Evolutionary conservation across 2,329 filamentous ascomycete species (phyloP).

Genomic region (Diaporthe batatas): DNA sequence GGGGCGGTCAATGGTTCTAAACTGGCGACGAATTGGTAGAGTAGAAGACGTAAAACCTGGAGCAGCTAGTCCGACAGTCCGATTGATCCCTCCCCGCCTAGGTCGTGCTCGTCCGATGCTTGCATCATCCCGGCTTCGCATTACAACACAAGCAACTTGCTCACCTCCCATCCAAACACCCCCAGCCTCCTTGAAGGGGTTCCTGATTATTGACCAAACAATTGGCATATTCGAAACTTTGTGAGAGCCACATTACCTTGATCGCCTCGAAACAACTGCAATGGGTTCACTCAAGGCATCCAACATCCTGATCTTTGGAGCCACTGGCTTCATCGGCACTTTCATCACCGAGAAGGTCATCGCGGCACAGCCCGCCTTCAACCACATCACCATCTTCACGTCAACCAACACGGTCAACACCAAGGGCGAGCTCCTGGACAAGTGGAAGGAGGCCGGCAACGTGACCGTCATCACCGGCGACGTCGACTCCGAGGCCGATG

Average conservation of each 20-base stretch:
- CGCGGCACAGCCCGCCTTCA: slow-evolving; percentile 52
- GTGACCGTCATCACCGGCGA: slow-evolving; percentile 70
- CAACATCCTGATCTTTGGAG: slow-evolving; percentile 54
- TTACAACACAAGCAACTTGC: slow-evolving; percentile 5
- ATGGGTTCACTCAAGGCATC: slow-evolving; percentile 45
- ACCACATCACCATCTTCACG: slow-evolving; percentile 54
- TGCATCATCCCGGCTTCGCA: slow-evolving; percentile 29
- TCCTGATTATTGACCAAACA: background rate
- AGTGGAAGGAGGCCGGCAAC: slow-evolving; percentile 59
- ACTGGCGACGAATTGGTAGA: background rate
- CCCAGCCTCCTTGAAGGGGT: background rate
- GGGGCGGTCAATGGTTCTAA: no score
- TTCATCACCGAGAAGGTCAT: slow-evolving; percentile 57
- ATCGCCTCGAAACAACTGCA: background rate
- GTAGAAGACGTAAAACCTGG: no score
- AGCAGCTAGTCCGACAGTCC: background rate
- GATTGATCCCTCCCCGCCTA: background rate
- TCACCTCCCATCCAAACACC: background rate
- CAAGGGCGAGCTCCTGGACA: slow-evolving; percentile 61
- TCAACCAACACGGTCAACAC: slow-evolving; percentile 63
- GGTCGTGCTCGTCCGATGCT: background rate
- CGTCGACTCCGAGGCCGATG: slow-evolving; percentile 63
- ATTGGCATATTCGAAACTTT: background rate
- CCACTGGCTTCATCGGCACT: slow-evolving; percentile 57
- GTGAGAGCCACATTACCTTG: background rate